phyloP scores from a whole-genome alignment of 2,329 filamentous ascomycete genomes.

The Colletotrichum costaricense region DNA sequence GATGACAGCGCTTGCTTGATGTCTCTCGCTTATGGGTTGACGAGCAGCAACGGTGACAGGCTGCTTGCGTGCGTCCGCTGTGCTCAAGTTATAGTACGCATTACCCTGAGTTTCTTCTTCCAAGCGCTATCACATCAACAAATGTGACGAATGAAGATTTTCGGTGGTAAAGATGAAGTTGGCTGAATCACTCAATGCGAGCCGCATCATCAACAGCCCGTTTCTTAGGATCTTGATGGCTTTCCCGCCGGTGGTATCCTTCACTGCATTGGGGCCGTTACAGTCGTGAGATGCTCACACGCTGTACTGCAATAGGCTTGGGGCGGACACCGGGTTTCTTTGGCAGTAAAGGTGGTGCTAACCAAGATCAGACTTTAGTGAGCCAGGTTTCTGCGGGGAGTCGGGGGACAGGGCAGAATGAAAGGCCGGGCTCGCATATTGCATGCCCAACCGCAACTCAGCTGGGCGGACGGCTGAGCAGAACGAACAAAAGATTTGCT shows the following conservation, averaged over 20 bases:
- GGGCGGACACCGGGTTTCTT: neutral
- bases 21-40: neutral
- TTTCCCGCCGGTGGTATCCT: neutral
- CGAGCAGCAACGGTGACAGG: neutral
- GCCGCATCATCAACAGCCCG: neutral
- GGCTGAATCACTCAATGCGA: neutral
- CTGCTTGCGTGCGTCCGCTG: neutral
- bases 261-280: neutral
- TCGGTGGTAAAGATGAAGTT: neutral
- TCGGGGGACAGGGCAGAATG: neutral
- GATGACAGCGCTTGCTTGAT: neutral
- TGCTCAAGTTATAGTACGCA: neutral
- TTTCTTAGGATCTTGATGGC: neutral
- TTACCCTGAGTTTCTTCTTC: neutral
- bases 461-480: slow-evolving; percentile 5
- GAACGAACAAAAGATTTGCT: neutral
- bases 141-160: neutral
- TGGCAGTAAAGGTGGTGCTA: neutral
- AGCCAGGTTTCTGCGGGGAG: neutral
- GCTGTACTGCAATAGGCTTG: neutral
- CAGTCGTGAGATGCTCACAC: neutral
- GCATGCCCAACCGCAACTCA: neutral
- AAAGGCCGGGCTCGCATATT: neutral
- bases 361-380: neutral
- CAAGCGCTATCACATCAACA: neutral